Evolutionary conservation across 2,329 filamentous ascomycete genomes (phyloP).

Genomic region (Parastagonospora nodorum): DNA sequence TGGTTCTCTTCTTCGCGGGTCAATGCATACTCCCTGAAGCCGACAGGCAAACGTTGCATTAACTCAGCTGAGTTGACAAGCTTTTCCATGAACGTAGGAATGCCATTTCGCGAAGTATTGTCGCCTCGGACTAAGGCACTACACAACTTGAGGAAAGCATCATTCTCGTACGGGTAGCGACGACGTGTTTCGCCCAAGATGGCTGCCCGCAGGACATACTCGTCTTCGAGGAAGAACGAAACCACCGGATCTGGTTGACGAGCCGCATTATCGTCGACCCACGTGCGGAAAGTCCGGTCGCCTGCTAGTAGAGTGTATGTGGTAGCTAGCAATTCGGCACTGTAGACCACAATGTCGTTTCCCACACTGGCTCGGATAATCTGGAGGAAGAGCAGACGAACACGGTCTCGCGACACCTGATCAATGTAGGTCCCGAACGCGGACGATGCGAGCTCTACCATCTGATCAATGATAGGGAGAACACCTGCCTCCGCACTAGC

Average conservation of each 20-base stretch:
- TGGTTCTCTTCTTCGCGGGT: conserved; percentile 85
- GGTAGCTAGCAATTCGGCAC: conserved; percentile 70
- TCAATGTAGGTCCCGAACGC: conserved; percentile 56
- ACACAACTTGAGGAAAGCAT: conserved; percentile 76
- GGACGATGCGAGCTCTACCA: conserved; percentile 33
- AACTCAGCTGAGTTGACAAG: conserved; percentile 73
- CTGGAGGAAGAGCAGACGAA: conserved; percentile 70
- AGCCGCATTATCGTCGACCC: conserved; percentile 26
- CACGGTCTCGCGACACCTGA: conserved; percentile 63
- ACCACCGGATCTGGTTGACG: conserved; percentile 45
- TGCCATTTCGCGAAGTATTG: conserved; percentile 53
- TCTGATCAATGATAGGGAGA: conserved; percentile 29
- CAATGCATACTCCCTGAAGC: conserved; percentile 76
- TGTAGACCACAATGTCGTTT: conserved; percentile 67
- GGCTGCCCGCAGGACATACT: conserved; percentile 57
- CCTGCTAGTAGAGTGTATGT: conserved; percentile 67
- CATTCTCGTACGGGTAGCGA: conserved; percentile 84
- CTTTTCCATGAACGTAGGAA: conserved; percentile 61
- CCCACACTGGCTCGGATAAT: conserved; percentile 70
- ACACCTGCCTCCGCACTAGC: conserved; percentile 29
- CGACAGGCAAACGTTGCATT: conserved; percentile 74
- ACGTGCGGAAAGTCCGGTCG: conserved; percentile 48
- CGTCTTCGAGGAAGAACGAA: conserved; percentile 62
- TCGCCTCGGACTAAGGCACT: conserved; percentile 63
- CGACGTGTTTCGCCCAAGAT: conserved; percentile 71